These are phyloP conservation scores for Fistulifera pelliculosa DNA, from an alignment of 108 stramenopile genomes.

Conservation along the genomic window DNA sequence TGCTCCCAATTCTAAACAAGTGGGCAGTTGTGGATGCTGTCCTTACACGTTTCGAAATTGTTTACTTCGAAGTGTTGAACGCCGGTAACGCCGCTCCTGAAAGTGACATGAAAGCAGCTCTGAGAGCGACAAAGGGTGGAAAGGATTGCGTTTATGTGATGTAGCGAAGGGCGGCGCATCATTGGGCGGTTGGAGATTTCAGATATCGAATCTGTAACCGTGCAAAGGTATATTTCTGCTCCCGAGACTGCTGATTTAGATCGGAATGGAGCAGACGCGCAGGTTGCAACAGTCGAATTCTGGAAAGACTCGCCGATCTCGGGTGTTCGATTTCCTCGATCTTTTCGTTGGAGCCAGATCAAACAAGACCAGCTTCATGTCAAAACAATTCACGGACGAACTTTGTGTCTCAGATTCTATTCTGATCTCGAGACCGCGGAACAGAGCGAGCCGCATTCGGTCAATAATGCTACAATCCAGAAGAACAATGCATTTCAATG, in stretches of 20 bases:
- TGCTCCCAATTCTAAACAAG: constrained; percentile 58
- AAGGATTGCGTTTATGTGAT: constrained; percentile 59
- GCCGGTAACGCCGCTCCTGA: background rate
- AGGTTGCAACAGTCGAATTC: constrained; percentile 2
- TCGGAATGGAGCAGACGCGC: constrained; percentile 6
- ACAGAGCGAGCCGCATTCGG: constrained; percentile 3
- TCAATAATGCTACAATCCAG: constrained; percentile 10
- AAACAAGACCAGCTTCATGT: constrained; percentile 62
- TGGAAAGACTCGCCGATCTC: constrained; percentile 13
- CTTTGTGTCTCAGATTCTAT: constrained; percentile 61
- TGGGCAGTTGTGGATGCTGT: constrained; percentile 76
- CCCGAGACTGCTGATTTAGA: constrained; percentile 9
- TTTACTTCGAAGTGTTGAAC: constrained; percentile 17
- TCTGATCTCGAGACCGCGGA: constrained; percentile 60
- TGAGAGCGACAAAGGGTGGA: constrained; percentile 54
- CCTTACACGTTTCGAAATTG: constrained; percentile 71
- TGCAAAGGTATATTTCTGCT: constrained; percentile 31
- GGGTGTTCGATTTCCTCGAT: constrained; percentile 6
- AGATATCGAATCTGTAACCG: constrained; percentile 51
- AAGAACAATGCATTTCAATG: constrained; percentile 62
- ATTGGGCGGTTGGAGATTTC: constrained; percentile 51
- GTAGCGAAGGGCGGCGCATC: constrained; percentile 60
- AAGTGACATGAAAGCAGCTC: constrained; percentile 3
- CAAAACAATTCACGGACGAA: constrained; percentile 23
- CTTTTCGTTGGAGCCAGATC: constrained; percentile 33